Evolutionary conservation across 225 moss, liverwort and hornwort genomes (phyloP).

Genomic region (Sphagnum contortum): DNA sequence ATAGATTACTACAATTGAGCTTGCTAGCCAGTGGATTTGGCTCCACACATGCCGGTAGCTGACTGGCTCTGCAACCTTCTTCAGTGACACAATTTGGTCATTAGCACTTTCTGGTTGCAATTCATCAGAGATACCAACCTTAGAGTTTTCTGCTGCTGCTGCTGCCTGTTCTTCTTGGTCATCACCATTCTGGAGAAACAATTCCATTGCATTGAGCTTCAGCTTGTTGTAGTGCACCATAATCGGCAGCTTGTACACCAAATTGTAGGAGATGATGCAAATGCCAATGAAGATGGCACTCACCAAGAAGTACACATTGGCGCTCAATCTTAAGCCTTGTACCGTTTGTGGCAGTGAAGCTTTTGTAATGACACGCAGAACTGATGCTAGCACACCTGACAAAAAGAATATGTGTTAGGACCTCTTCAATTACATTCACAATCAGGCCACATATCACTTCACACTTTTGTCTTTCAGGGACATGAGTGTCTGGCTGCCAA

Average conservation of each 20-base stretch:
- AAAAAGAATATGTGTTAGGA: background rate
- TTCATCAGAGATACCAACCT: conserved; percentile 34
- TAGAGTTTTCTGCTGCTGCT: conserved; percentile 2
- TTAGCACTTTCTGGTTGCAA: conserved; percentile 14
- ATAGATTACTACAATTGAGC: conserved; percentile 32
- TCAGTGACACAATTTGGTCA: conserved; percentile 24
- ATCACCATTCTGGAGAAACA: conserved; percentile 6
- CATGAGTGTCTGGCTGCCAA: too few relatives aligned
- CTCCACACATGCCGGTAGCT: conserved; percentile 36
- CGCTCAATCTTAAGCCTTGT: conserved; percentile 54
- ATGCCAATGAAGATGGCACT: conserved; percentile 38
- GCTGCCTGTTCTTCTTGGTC: background rate
- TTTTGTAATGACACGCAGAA: conserved; percentile 68
- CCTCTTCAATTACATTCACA: too few relatives aligned
- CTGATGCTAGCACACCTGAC: conserved; percentile 63
- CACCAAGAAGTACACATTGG: conserved; percentile 65
- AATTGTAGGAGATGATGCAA: conserved; percentile 59
- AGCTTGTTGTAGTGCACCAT: conserved; percentile 59
- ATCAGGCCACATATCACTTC: too few relatives aligned
- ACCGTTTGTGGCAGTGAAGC: conserved; percentile 41
- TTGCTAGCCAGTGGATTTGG: conserved; percentile 60
- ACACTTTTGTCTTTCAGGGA: too few relatives aligned
- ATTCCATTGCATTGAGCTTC: conserved; percentile 37
- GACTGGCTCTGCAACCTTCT: conserved; percentile 31
- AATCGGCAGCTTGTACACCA: conserved; percentile 60